These are phyloP conservation scores for Saccharata proteae DNA, from an alignment of 2,329 filamentous ascomycete species.

Conservation along the genomic window DNA sequence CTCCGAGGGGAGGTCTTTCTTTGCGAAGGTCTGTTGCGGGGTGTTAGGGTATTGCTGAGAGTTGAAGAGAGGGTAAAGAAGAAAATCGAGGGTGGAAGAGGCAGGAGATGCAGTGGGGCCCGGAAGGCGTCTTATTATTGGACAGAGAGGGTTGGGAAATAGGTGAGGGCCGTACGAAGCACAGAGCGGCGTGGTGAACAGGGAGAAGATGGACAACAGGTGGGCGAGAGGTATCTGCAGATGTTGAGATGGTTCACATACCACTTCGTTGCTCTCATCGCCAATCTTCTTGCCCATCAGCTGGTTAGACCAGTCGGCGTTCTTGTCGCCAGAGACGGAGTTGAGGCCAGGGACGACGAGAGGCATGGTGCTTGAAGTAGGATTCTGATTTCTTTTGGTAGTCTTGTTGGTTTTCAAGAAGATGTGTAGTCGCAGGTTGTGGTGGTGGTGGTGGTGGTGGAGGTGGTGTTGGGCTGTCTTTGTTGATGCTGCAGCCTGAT, in stretches of 20 bases:
- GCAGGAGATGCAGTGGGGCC: neutral
- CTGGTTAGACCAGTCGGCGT: constrained; percentile 34
- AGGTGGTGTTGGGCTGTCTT: no score
- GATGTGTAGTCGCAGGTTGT: no score
- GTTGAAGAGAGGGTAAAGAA: no score
- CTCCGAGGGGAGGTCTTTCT: constrained; percentile 34
- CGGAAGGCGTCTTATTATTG: neutral
- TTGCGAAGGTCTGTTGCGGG: constrained; percentile 35
- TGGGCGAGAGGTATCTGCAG: constrained; percentile 7
- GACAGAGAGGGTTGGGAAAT: neutral
- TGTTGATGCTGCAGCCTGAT: no score
- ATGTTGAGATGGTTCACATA: constrained; percentile 13
- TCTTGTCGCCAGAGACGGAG: constrained; percentile 22
- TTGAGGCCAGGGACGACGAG: constrained; percentile 38
- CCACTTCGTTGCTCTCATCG: constrained; percentile 32
- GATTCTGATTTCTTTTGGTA: neutral
- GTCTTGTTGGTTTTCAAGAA: no score
- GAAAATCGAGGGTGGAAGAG: neutral
- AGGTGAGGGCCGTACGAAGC: neutral
- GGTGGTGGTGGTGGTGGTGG: no score
- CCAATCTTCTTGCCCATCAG: constrained; percentile 41
- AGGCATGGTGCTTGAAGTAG: constrained; percentile 35
- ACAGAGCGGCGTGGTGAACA: no score
- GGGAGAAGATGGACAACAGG: constrained; percentile 3
- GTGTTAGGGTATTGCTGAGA: neutral